phyloP scores from a whole-genome alignment of 257 asterid genomes.

The Nicotiana tomentosiformis region DNA sequence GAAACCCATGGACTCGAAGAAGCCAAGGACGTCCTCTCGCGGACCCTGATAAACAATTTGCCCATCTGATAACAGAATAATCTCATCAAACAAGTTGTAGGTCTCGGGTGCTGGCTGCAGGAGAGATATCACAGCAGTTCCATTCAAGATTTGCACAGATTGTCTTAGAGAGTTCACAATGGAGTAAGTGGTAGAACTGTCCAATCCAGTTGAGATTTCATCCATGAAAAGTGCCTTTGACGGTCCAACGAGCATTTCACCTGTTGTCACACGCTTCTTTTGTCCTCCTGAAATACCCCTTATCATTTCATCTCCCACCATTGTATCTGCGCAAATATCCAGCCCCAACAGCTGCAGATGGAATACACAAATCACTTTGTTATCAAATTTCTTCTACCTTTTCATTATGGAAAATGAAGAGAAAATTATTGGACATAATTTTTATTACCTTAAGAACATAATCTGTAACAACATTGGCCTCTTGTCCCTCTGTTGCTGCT shows the following conservation, averaged over 20 bases:
- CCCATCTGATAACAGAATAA: slow-evolving; percentile 45
- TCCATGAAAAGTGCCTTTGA: slow-evolving; percentile 64
- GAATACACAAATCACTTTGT: background rate
- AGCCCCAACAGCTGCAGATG: slow-evolving; percentile 23
- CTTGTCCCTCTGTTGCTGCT: slow-evolving; percentile 29
- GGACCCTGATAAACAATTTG: slow-evolving; percentile 55
- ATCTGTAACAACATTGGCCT: slow-evolving; percentile 27
- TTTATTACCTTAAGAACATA: slow-evolving; percentile 25
- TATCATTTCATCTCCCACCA: slow-evolving; percentile 33
- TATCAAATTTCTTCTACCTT: background rate
- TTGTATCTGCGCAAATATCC: slow-evolving; percentile 30
- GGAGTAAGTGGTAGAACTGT: slow-evolving; percentile 55
- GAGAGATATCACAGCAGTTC: slow-evolving; percentile 60
- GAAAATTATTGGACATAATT: too few species aligned
- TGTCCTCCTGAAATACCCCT: slow-evolving; percentile 37
- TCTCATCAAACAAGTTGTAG: slow-evolving; percentile 49
- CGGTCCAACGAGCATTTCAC: slow-evolving; percentile 63
- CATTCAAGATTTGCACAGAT: slow-evolving; percentile 49
- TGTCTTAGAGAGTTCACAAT: slow-evolving; percentile 44
- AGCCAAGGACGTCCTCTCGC: slow-evolving; percentile 34
- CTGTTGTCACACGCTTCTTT: slow-evolving; percentile 32
- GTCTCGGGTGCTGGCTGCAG: slow-evolving; percentile 67
- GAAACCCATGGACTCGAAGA: slow-evolving; percentile 53
- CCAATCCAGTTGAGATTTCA: slow-evolving; percentile 60
- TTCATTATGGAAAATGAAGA: background rate